Evolutionary conservation across 768 basidiomycete species (phyloP).

Genomic region (Boletus bicolor): DNA sequence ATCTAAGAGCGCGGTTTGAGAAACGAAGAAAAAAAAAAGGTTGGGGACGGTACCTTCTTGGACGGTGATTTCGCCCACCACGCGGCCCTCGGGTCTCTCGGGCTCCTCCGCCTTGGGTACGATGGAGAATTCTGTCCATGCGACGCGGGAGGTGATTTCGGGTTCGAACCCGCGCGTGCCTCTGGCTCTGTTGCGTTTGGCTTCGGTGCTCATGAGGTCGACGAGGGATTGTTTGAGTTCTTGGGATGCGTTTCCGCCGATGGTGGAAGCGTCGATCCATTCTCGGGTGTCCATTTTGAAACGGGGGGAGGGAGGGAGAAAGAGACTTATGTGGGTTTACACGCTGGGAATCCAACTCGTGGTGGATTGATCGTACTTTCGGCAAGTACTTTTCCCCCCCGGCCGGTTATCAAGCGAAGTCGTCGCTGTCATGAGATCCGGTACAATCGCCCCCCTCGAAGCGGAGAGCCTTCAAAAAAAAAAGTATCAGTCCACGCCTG

Average conservation of each 20-base stretch:
- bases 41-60: constrained; percentile 34
- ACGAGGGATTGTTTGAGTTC: constrained; percentile 28
- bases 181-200: constrained; percentile 6
- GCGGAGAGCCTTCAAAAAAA: too few relatives aligned
- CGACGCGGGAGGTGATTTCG: constrained; percentile 24
- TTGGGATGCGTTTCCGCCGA: constrained; percentile 29
- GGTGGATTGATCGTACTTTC: too few relatives aligned
- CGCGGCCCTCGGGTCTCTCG: constrained; percentile 40
- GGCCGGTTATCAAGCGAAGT: too few relatives aligned
- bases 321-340: neutral
- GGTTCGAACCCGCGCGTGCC: constrained; percentile 22
- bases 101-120: constrained; percentile 44
- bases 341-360: too few relatives aligned
- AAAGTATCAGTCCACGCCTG: too few relatives aligned
- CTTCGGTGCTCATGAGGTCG: constrained; percentile 11
- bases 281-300: constrained; percentile 11
- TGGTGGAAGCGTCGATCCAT: constrained; percentile 17
- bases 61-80: constrained; percentile 44
- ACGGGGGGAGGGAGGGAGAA: neutral
- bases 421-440: too few relatives aligned
- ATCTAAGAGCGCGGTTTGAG: constrained; percentile 33
- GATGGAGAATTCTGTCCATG: constrained; percentile 42
- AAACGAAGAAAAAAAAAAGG: neutral
- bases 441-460: too few relatives aligned
- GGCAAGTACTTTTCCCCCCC: too few relatives aligned